Evolutionary conservation across 1,139 yeast species (phyloP), one percentile per base, ranked within the genome.

Genomic region (Hyphopichia pseudoburtonii): DNA sequence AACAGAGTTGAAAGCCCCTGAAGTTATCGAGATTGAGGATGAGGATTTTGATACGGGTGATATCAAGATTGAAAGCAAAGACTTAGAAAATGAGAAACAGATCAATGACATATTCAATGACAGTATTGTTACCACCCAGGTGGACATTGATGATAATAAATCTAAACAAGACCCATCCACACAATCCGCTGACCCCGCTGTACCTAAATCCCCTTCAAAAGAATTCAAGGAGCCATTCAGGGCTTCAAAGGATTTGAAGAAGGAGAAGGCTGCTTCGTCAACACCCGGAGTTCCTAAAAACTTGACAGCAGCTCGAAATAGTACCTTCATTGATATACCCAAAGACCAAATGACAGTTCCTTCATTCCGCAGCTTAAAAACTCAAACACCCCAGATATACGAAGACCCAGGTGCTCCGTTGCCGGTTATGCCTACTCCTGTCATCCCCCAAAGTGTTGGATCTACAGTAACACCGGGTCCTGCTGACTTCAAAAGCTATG

Each of bases 401-500:
- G 76, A 70, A 36, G 94, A 85, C 52, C 94, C 94, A 0, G 94
- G 94, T 30, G 92, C 94, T 0, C 94, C 94, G 2, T 63, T 80
- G 3, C 90, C 94, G 0, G 52, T 66, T 8, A 61, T 76, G 21
- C 79, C 81, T 3, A 81, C 89, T 0, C 88, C 88, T 3, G 58
- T 70, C 1, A 56, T 69, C 19, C 67, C 75, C 1, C 54, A 28
- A 43, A 52, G 37, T 33, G 50, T 31, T 1, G 42, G 15, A 5
- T n/a, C n/a, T n/a, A n/a, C n/a, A n/a, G n/a, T n/a, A n/a, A n/a
- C n/a, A n/a, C n/a, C n/a, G n/a, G n/a, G n/a, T n/a, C n/a, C n/a
- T n/a, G n/a, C n/a, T n/a, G n/a, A n/a, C n/a, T n/a, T n/a, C n/a
- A n/a, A n/a, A n/a, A n/a, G n/a, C n/a, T n/a, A n/a, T n/a, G 23